Conservation (phyloP, 2,329 filamentous ascomycete species). For the Cytospora leucostoma region DNA sequence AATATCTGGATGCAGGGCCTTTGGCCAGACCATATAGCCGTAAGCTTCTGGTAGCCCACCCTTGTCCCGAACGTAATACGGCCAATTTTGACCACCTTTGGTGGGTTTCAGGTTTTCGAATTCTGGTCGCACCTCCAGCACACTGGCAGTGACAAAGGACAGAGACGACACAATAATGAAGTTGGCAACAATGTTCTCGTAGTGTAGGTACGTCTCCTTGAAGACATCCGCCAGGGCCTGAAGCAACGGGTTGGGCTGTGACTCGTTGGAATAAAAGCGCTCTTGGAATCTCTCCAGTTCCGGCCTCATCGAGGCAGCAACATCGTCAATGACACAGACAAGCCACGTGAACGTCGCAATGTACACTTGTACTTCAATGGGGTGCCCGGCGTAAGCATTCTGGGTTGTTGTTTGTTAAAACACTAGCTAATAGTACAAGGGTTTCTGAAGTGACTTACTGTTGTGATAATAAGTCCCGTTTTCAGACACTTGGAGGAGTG, state of each 20-base stretch:
- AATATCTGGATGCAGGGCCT: neutral
- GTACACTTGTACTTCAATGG: neutral
- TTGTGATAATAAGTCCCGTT: neutral
- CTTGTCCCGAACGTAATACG: neutral
- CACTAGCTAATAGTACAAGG: neutral
- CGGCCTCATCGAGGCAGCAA: neutral
- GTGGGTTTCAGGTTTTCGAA: neutral
- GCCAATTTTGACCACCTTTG: neutral
- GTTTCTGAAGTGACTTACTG: neutral
- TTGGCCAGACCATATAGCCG: neutral
- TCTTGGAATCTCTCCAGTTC: neutral
- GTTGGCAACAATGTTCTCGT: conserved; percentile 2
- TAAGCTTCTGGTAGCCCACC: neutral
- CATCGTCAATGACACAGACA: neutral
- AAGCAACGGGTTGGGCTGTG: neutral
- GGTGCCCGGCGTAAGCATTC: neutral
- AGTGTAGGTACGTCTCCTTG: neutral
- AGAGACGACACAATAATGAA: neutral
- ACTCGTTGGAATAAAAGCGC: neutral
- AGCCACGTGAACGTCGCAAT: neutral
- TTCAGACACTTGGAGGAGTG: neutral
- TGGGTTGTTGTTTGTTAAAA: neutral
- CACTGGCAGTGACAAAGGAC: neutral
- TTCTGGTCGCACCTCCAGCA: neutral
- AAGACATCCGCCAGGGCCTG: neutral